These are phyloP conservation scores for Debaryomyces tyrocola DNA, from an alignment of 805 yeast species.

Conservation along the genomic window DNA sequence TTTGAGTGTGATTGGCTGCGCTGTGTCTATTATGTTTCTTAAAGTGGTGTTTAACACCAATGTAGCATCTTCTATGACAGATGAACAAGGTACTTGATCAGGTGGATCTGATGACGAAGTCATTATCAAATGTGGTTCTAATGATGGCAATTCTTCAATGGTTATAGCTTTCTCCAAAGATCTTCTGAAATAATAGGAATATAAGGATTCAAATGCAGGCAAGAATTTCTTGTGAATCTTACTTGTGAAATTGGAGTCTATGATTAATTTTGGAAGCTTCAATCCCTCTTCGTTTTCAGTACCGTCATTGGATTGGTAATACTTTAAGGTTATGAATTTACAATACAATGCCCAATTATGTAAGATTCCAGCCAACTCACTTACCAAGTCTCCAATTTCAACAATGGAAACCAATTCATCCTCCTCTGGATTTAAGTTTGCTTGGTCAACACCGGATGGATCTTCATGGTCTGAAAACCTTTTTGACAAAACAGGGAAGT, in stretches of 20 bases:
- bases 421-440: slow-evolving; percentile 25
- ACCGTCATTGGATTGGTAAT: slow-evolving; percentile 47
- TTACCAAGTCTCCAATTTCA: slow-evolving; percentile 63
- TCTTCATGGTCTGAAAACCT: slow-evolving; percentile 12
- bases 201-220: slow-evolving; percentile 64
- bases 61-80: slow-evolving; percentile 83
- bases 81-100: slow-evolving; percentile 68
- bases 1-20: slow-evolving; percentile 58
- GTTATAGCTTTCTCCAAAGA: slow-evolving; percentile 80
- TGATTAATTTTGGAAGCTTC: slow-evolving; percentile 52
- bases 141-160: slow-evolving; percentile 70
- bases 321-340: slow-evolving; percentile 67
- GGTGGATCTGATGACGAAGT: slow-evolving; percentile 29
- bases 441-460: slow-evolving; percentile 16
- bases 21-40: slow-evolving; percentile 67
- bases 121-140: slow-evolving; percentile 34
- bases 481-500: slow-evolving; percentile 26
- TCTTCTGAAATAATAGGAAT: slow-evolving; percentile 67
- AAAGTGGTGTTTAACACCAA: slow-evolving; percentile 69
- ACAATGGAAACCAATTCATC: slow-evolving; percentile 51
- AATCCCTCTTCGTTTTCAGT: slow-evolving; percentile 18
- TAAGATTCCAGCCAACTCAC: slow-evolving; percentile 73
- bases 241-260: slow-evolving; percentile 52
- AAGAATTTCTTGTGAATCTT: slow-evolving; percentile 54
- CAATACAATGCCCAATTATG: slow-evolving; percentile 85